These are phyloP conservation scores for Ogataea kodamae DNA, from an alignment of 805 yeast genomes.

Conservation along the genomic window DNA sequence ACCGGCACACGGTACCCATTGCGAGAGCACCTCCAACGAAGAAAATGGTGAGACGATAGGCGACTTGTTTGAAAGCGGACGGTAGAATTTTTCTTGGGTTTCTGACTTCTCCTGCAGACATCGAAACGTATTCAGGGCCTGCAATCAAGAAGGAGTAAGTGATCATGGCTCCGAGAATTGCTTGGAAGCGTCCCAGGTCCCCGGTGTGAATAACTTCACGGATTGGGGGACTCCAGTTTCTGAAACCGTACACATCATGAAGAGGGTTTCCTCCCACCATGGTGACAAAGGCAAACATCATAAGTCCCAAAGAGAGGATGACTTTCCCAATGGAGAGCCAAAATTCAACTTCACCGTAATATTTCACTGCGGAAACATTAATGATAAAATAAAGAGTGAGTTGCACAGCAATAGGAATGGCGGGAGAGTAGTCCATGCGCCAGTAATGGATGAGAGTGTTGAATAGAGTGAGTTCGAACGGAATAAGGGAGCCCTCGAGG, in stretches of 20 bases:
- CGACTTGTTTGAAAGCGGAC: constrained; percentile 45
- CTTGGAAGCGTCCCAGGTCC: constrained; percentile 43
- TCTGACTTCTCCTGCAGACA: constrained; percentile 46
- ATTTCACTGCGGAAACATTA: constrained; percentile 41
- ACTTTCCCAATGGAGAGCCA: constrained; percentile 44
- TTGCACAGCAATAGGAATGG: constrained; percentile 42
- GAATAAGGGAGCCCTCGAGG: constrained; percentile 44
- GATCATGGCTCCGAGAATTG: constrained; percentile 40
- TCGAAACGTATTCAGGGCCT: constrained; percentile 48
- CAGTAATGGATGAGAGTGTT: constrained; percentile 46
- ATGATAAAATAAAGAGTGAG: constrained; percentile 40
- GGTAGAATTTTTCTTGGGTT: constrained; percentile 48
- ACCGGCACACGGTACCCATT: constrained; percentile 44
- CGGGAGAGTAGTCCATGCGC: constrained; percentile 45
- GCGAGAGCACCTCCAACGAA: constrained; percentile 47
- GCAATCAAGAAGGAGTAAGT: constrained; percentile 42
- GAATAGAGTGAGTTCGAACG: constrained; percentile 47
- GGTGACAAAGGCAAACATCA: constrained; percentile 42
- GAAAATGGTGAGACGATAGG: constrained; percentile 41
- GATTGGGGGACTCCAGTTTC: constrained; percentile 33
- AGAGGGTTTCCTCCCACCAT: constrained; percentile 52
- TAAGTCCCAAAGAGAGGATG: constrained; percentile 41
- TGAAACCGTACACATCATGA: constrained; percentile 37
- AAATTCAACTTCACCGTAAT: constrained; percentile 49
- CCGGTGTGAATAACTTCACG: constrained; percentile 40